phyloP scores from a whole-genome alignment of 2,329 filamentous ascomycete genomes.

The Cladophialophora chaetospira region DNA sequence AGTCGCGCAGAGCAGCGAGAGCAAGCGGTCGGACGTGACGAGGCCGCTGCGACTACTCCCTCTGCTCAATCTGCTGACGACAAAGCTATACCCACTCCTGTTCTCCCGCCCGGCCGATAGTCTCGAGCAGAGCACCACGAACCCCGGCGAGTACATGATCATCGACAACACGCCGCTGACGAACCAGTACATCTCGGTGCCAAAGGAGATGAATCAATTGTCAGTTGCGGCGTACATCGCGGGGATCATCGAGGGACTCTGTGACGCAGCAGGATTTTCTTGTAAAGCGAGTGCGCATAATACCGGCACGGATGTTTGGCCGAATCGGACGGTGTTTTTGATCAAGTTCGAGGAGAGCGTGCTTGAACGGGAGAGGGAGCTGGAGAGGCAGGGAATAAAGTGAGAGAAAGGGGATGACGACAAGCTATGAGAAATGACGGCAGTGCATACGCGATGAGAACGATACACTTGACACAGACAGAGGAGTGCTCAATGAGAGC shows the following conservation, averaged over 20 bases:
- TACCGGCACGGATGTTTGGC: constrained; percentile 78
- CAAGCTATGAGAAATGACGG: background rate
- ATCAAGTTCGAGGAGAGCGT: constrained; percentile 92
- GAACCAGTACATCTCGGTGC: constrained; percentile 89
- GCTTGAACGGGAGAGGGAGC: constrained; percentile 82
- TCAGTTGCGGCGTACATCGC: constrained; percentile 96
- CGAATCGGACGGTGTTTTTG: constrained; percentile 91
- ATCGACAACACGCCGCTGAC: constrained; percentile 97
- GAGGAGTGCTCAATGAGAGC: too few relatives aligned
- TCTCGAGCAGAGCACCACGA: constrained; percentile 83
- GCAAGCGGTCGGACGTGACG: constrained; percentile 56
- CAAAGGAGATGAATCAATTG: constrained; percentile 91
- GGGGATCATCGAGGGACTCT: constrained; percentile 91
- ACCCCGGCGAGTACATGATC: constrained; percentile 97
- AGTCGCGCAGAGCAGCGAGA: constrained; percentile 63
- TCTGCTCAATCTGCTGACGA: constrained; percentile 93
- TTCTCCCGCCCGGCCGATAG: constrained; percentile 90
- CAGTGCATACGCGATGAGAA: background rate
- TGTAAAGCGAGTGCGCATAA: constrained; percentile 89
- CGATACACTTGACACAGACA: too few relatives aligned
- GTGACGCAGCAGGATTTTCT: constrained; percentile 87
- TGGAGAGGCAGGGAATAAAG: constrained; percentile 63
- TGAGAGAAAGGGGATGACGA: constrained; percentile 29
- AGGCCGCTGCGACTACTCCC: constrained; percentile 86
- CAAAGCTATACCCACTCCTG: constrained; percentile 86